Evolutionary conservation across 345 rosid genomes (phyloP).

Genomic region (Brassica juncea): DNA sequence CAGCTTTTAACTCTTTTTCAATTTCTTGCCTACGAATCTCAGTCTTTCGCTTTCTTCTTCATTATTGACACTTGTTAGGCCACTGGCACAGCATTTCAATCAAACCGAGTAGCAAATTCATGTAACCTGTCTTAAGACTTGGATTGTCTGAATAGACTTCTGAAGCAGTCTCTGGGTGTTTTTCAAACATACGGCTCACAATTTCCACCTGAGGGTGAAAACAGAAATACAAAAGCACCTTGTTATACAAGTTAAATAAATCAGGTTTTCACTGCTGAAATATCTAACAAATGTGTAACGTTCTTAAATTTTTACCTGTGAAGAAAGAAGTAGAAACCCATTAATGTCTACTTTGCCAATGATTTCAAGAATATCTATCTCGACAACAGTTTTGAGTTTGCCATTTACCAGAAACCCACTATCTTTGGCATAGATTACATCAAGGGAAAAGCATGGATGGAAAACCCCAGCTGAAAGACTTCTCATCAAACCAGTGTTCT

Average conservation of each 20-base stretch:
- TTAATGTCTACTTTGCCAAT: conserved; percentile 27
- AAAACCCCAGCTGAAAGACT: background rate
- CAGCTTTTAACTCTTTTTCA: background rate
- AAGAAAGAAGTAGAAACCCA: conserved; percentile 2
- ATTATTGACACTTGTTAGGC: background rate
- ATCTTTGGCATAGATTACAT: background rate
- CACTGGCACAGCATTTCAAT: background rate
- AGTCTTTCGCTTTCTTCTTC: background rate
- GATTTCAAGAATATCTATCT: conserved; percentile 41
- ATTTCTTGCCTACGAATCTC: background rate
- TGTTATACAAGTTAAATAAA: background rate
- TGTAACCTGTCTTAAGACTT: background rate
- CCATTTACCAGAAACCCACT: conserved; percentile 44
- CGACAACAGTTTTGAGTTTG: conserved; percentile 60
- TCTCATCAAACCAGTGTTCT: conserved; percentile 7
- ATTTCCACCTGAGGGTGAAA: background rate
- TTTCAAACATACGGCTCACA: background rate
- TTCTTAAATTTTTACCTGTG: background rate
- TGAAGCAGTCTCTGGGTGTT: background rate
- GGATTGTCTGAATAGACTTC: background rate
- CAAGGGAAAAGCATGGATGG: background rate
- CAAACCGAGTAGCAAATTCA: background rate
- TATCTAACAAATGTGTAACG: background rate
- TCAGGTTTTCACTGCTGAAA: background rate
- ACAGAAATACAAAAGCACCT: background rate